Evolutionary conservation across 805 yeast species (phyloP).

Genomic region (Candida boleticola): DNA sequence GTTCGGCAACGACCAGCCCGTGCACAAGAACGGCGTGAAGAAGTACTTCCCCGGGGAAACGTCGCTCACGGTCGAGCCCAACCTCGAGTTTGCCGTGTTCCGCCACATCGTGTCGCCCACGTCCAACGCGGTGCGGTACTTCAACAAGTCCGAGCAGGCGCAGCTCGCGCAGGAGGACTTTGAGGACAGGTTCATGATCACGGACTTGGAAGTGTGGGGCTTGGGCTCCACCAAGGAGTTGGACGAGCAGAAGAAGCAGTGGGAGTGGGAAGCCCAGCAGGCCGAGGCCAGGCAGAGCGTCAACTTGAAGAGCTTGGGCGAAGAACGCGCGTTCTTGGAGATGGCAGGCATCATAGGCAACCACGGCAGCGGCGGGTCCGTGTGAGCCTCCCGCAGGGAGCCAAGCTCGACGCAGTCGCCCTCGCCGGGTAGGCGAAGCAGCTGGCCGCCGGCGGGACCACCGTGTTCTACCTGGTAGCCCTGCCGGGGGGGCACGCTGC

Average conservation of each 20-base stretch:
- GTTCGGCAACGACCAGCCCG: slow-evolving; percentile 70
- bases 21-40: slow-evolving; percentile 42
- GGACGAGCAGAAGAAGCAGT: slow-evolving; percentile 67
- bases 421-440: too few relatives aligned
- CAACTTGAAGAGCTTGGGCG: slow-evolving; percentile 65
- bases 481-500: too few relatives aligned
- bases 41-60: slow-evolving; percentile 70
- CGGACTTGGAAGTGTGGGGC: slow-evolving; percentile 89
- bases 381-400: too few relatives aligned
- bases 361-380: slow-evolving; percentile 48
- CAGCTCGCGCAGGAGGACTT: slow-evolving; percentile 27
- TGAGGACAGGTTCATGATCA: slow-evolving; percentile 70
- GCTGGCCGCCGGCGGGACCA: too few relatives aligned
- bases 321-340: slow-evolving; percentile 81
- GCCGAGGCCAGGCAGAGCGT: slow-evolving; percentile 75
- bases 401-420: too few relatives aligned
- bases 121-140: slow-evolving; percentile 20
- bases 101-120: slow-evolving; percentile 53
- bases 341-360: slow-evolving; percentile 68
- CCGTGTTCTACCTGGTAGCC: too few relatives aligned
- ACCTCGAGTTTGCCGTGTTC: slow-evolving; percentile 78
- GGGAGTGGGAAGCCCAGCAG: slow-evolving; percentile 93
- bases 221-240: slow-evolving; percentile 78
- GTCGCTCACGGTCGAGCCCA: slow-evolving; percentile 73
- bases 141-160: slow-evolving; percentile 21